A percentile compares a stretch with the other conserved stretches of the same genome.
Evolutionary conservation across 805 yeast species (phyloP).

Genomic region (Cyberlindnera saturnus): DNA sequence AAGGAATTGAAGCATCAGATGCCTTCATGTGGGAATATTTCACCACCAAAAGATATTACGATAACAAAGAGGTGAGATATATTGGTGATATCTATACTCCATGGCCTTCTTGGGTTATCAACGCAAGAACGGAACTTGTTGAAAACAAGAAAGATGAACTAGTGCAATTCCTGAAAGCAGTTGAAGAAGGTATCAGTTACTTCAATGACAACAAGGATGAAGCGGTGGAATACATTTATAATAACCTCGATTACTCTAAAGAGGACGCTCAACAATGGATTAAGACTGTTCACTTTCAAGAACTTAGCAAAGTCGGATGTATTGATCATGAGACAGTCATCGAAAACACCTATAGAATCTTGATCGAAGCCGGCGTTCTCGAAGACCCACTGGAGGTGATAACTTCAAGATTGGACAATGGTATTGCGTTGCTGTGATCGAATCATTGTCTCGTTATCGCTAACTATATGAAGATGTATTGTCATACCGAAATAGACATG

Average conservation of each 20-base stretch:
- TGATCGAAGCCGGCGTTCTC: slow-evolving; percentile 15
- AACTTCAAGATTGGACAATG: slow-evolving; percentile 5
- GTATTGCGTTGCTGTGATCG: slow-evolving; percentile 2
- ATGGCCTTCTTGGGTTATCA: slow-evolving; percentile 93
- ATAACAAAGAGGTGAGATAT: slow-evolving; percentile 67
- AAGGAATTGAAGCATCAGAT: slow-evolving; percentile 46
- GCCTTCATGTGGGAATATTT: slow-evolving; percentile 97
- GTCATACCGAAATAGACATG: background rate
- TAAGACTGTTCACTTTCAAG: slow-evolving; percentile 62
- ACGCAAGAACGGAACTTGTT: slow-evolving; percentile 39
- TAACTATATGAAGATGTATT: background rate
- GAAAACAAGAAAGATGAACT: slow-evolving; percentile 26
- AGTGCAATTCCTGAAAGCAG: slow-evolving; percentile 40
- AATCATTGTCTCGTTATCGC: background rate
- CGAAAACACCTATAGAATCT: slow-evolving; percentile 11
- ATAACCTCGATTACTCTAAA: slow-evolving; percentile 65
- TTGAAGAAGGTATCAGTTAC: slow-evolving; percentile 63
- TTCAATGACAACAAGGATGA: slow-evolving; percentile 57
- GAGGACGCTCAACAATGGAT: slow-evolving; percentile 82
- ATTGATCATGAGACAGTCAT: slow-evolving; percentile 12
- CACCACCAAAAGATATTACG: slow-evolving; percentile 83
- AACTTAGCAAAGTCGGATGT: slow-evolving; percentile 1
- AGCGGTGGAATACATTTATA: slow-evolving; percentile 57
- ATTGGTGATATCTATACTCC: slow-evolving; percentile 91
- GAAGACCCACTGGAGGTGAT: slow-evolving; percentile 12